phyloP scores from a whole-genome alignment of 129 eudicot genomes.

The sunflower (Helianthus annuus) region HanXRQr2.0-SUNRISE NC_035445.2:26339557-26340056 shows the following conservation, averaged over 20 bases:
- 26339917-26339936: conserved; percentile 25
- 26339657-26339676: conserved; percentile 26
- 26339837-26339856: conserved; percentile 15
- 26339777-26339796: conserved; percentile 17
- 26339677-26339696: conserved; percentile 15
- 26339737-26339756: conserved; percentile 20
- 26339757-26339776: conserved; percentile 18
- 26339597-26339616: conserved; percentile 16
- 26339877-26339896: conserved; percentile 16
- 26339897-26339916: conserved; percentile 18
- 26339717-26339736: conserved; percentile 10
- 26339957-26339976: conserved; percentile 21
- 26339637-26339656: conserved; percentile 19
- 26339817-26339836: conserved; percentile 25
- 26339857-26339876: conserved; percentile 14
- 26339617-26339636: conserved; percentile 18
- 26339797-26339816: conserved; percentile 15
- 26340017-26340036: too few species aligned
- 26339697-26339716: conserved; percentile 14
- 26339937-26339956: conserved; percentile 26
- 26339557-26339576: conserved; percentile 13
- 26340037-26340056: too few species aligned
- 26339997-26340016: too few species aligned
- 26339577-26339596: conserved; percentile 14
- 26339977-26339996: background rate